phyloP scores from a whole-genome alignment of 2,329 filamentous ascomycete species.

The Coccinonectria pachysandricola region DNA sequence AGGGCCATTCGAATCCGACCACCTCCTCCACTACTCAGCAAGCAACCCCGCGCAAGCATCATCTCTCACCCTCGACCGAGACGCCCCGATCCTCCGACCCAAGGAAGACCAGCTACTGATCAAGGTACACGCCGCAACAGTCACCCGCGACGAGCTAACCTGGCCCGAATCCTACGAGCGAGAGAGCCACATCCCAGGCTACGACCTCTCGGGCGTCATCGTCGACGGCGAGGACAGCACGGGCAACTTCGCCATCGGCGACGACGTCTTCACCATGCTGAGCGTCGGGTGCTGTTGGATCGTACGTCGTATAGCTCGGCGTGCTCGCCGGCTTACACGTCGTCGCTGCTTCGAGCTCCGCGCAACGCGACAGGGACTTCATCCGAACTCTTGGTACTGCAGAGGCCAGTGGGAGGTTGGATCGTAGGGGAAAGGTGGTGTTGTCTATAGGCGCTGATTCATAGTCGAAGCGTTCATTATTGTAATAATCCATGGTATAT shows the following conservation, averaged over 20 bases:
- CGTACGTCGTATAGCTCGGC: conserved; percentile 25
- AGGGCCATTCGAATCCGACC: conserved; percentile 6
- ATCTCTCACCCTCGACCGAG: conserved; percentile 3
- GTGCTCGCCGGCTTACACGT: conserved; percentile 19
- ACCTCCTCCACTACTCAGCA: conserved; percentile 5
- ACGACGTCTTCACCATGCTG: conserved; percentile 20
- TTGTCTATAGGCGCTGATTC: conserved; percentile 2
- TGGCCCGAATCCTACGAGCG: conserved; percentile 8
- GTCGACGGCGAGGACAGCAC: conserved; percentile 7
- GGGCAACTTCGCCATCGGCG: conserved; percentile 16
- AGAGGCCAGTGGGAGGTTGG: conserved; percentile 10
- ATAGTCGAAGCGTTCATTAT: conserved; percentile 7
- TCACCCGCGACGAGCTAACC: conserved; percentile 10
- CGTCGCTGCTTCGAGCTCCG: conserved; percentile 21
- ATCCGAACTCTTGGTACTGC: conserved; percentile 15
- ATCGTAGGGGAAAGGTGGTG: conserved; percentile 5
- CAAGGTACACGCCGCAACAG: conserved; percentile 8
- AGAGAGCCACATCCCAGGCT: conserved; percentile 4
- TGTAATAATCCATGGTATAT: conserved; percentile 4
- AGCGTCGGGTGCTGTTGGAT: conserved; percentile 24
- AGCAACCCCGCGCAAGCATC: conserved; percentile 5
- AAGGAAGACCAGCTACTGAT: conserved; percentile 7
- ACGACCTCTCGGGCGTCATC: conserved; percentile 9
- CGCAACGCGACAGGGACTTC: conserved; percentile 5
- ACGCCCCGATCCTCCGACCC: conserved; percentile 3